These are phyloP conservation scores for Sanghuangporus weigelae DNA, from an alignment of 1,284 basidiomycete species.

Conservation along the genomic window DNA sequence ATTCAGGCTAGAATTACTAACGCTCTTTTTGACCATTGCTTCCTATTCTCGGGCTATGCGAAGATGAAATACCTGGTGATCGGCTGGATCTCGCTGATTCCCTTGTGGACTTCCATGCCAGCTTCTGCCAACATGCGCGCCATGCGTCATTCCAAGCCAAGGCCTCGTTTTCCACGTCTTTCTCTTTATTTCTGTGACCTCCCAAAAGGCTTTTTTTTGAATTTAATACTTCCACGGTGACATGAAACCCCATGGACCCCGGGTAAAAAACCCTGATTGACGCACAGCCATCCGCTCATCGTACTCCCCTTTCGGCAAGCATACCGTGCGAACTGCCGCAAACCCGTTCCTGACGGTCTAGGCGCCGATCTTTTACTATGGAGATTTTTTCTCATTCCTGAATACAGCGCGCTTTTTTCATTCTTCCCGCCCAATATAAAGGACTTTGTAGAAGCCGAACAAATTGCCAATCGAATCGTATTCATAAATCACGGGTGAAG, in stretches of 20 bases:
- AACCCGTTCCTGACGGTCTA: neutral
- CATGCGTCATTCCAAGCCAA: neutral
- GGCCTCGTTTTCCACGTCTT: neutral
- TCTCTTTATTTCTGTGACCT: neutral
- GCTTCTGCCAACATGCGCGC: neutral
- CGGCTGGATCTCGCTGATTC: neutral
- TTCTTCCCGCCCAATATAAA: neutral
- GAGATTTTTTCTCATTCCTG: neutral
- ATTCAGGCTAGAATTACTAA: neutral
- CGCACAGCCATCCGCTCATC: conserved; percentile 1
- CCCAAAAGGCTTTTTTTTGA: neutral
- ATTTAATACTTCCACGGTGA: neutral
- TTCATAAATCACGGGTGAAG: neutral
- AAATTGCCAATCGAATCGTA: neutral
- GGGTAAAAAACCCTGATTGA: neutral
- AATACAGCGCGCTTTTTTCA: neutral
- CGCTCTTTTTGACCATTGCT: neutral
- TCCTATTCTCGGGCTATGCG: neutral
- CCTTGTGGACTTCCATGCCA: neutral
- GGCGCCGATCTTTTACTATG: neutral
- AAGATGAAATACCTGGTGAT: neutral
- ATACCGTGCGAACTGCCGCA: neutral
- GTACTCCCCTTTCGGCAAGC: neutral
- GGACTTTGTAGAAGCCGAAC: neutral
- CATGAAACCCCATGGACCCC: neutral